These are phyloP conservation scores for Aspergillus intermedius DNA, from an alignment of 2,329 filamentous ascomycete genomes.

Conservation along the genomic window DNA sequence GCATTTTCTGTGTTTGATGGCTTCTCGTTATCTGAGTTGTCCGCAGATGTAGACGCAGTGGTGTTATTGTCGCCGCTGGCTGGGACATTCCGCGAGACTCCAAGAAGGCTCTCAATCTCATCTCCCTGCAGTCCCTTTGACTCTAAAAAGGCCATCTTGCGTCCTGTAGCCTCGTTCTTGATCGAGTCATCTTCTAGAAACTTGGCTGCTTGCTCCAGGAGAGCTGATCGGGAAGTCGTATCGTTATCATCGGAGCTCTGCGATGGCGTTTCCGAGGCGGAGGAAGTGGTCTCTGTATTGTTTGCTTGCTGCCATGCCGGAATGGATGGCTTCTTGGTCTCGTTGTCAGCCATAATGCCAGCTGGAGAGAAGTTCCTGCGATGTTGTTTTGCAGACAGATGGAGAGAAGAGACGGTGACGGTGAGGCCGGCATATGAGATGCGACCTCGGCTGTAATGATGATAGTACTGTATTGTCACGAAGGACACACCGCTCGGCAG, in stretches of 20 bases:
- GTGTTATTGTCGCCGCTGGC: slow-evolving; percentile 16
- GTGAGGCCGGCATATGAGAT: slow-evolving; percentile 7
- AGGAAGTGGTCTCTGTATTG: slow-evolving; percentile 7
- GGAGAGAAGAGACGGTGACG: slow-evolving; percentile 1
- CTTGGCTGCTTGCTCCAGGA: slow-evolving; percentile 61
- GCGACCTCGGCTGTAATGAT: slow-evolving; percentile 14
- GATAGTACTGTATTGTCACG: neutral
- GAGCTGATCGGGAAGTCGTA: slow-evolving; percentile 21
- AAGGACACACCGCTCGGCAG: neutral
- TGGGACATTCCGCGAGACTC: slow-evolving; percentile 28
- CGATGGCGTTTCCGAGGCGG: slow-evolving; percentile 11
- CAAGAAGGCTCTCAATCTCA: slow-evolving; percentile 64
- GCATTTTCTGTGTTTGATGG: neutral
- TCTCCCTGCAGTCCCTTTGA: slow-evolving; percentile 64
- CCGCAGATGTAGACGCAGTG: slow-evolving; percentile 4
- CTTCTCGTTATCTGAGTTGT: neutral
- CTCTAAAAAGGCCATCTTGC: slow-evolving; percentile 69
- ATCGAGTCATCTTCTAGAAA: slow-evolving; percentile 74
- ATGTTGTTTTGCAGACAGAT: neutral
- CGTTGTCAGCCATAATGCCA: slow-evolving; percentile 27
- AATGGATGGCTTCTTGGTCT: slow-evolving; percentile 29
- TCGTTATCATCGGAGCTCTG: slow-evolving; percentile 19
- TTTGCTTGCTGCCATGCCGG: slow-evolving; percentile 38
- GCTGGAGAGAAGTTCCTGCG: neutral
- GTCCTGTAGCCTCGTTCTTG: slow-evolving; percentile 59